These are phyloP conservation scores for Phellopilus nigrolimitatus DNA, from an alignment of 1,284 basidiomycete species.

Conservation along the genomic window DNA sequence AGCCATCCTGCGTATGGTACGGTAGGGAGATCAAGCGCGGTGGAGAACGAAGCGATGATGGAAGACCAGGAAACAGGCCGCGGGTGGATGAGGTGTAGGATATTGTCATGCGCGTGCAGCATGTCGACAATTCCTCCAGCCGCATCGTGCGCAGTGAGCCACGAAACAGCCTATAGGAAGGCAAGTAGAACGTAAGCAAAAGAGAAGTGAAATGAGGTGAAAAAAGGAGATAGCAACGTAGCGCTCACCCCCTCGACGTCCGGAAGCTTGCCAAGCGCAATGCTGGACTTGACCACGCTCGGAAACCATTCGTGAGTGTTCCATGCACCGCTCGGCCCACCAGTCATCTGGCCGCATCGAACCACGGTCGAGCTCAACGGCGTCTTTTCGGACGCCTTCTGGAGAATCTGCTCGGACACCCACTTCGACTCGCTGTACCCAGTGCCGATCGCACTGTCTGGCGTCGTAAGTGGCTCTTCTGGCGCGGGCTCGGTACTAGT, in stretches of 20 bases:
- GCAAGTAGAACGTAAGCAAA: background rate
- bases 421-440: slow-evolving; percentile 64
- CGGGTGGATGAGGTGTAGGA: slow-evolving; percentile 31
- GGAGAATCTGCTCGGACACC: slow-evolving; percentile 34
- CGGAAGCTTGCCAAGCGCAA: slow-evolving; percentile 13
- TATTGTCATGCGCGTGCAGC: slow-evolving; percentile 20
- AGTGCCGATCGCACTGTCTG: slow-evolving; percentile 9
- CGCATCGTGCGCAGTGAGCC: slow-evolving; percentile 26
- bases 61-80: slow-evolving; percentile 9
- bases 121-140: slow-evolving; percentile 26
- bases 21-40: background rate
- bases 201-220: background rate
- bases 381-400: slow-evolving; percentile 24
- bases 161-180: slow-evolving; percentile 19
- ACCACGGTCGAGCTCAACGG: slow-evolving; percentile 20
- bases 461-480: slow-evolving; percentile 18
- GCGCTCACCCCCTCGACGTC: slow-evolving; percentile 10
- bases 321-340: slow-evolving; percentile 20
- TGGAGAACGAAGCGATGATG: slow-evolving; percentile 5
- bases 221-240: too few species aligned
- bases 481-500: slow-evolving; percentile 5
- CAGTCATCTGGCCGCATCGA: slow-evolving; percentile 19
- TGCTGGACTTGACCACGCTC: slow-evolving; percentile 14
- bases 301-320: slow-evolving; percentile 21
- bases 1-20: slow-evolving; percentile 15